Evolutionary conservation across 2,329 filamentous ascomycete species (phyloP).

Genomic region (Fusarium transvaalense): DNA sequence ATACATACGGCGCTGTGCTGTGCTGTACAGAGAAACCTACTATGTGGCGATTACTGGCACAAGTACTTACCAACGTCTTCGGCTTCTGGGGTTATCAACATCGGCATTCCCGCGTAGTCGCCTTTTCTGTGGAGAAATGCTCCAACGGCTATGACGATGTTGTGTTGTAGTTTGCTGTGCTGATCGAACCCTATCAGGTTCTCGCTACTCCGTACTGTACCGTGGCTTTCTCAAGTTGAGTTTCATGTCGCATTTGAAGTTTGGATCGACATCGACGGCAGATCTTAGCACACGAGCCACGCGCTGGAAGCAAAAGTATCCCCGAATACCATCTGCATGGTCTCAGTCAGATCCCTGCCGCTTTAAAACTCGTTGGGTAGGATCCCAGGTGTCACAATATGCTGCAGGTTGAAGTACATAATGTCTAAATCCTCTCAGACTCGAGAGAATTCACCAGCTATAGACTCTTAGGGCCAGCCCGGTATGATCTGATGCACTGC

Average conservation of each 20-base stretch:
- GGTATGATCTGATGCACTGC: not conserved
- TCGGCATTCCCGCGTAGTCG: conserved; percentile 38
- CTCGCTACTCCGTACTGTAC: not conserved
- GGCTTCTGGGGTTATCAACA: conserved; percentile 1
- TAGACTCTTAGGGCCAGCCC: not conserved
- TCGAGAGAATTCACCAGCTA: not conserved
- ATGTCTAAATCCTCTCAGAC: not conserved
- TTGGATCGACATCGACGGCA: conserved; percentile 19
- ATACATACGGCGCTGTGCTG: not conserved
- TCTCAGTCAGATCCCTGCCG: not conserved
- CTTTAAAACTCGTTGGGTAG: not conserved
- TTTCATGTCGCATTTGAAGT: conserved; percentile 25
- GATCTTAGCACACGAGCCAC: conserved; percentile 2
- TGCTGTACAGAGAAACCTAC: not conserved
- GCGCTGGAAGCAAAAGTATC: not conserved
- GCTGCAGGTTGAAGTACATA: not conserved
- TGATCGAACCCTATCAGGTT: conserved; percentile 16
- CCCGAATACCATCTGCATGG: not conserved
- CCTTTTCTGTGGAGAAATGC: conserved; percentile 28
- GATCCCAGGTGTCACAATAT: not conserved
- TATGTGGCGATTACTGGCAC: not conserved
- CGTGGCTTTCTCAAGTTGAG: not conserved
- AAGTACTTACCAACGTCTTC: not conserved
- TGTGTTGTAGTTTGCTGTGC: conserved; percentile 4
- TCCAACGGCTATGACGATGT: conserved; percentile 21